phyloP scores from a whole-genome alignment of 225 moss, liverwort and hornwort genomes.

The Marchantia polymorpha region DNA sequence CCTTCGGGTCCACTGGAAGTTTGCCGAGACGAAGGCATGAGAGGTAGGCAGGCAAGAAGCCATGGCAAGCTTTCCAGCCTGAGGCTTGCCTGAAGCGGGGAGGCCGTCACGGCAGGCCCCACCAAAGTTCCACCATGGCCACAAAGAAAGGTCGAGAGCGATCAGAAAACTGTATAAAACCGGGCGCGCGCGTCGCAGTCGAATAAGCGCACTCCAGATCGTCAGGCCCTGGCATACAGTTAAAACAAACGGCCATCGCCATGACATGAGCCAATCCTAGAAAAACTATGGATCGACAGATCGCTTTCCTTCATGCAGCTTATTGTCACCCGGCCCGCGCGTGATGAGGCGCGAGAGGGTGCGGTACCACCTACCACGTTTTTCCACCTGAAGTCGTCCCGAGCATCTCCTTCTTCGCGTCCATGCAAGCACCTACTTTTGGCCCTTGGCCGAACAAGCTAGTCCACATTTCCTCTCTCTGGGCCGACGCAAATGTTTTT shows the following conservation, averaged over 20 bases:
- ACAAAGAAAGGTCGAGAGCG: constrained; percentile 6
- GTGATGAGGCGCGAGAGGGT: constrained; percentile 1
- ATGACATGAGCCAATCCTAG: not conserved
- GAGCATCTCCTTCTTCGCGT: not conserved
- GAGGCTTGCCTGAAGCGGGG: not conserved
- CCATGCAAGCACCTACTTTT: constrained; percentile 13
- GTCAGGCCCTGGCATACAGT: not conserved
- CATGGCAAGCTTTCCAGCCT: not conserved
- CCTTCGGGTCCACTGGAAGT: not conserved
- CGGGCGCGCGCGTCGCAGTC: not conserved
- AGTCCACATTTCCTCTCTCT: not conserved
- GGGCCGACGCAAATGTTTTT: too few relatives aligned
- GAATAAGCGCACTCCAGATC: not conserved
- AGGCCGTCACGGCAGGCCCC: not conserved
- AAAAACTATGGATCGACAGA: not conserved
- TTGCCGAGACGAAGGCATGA: not conserved
- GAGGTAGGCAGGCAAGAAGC: not conserved
- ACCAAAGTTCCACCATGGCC: not conserved
- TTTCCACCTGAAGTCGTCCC: not conserved
- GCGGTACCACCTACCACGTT: constrained; percentile 9
- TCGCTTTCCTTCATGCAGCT: not conserved
- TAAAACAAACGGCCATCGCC: not conserved
- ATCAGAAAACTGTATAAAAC: not conserved
- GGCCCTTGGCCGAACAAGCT: not conserved
- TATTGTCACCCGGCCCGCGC: not conserved